Evolutionary conservation across 2,329 filamentous ascomycete species (phyloP), one percentile per base, ranked within the genome.

Genomic region (Alternaria brassicicola): DNA sequence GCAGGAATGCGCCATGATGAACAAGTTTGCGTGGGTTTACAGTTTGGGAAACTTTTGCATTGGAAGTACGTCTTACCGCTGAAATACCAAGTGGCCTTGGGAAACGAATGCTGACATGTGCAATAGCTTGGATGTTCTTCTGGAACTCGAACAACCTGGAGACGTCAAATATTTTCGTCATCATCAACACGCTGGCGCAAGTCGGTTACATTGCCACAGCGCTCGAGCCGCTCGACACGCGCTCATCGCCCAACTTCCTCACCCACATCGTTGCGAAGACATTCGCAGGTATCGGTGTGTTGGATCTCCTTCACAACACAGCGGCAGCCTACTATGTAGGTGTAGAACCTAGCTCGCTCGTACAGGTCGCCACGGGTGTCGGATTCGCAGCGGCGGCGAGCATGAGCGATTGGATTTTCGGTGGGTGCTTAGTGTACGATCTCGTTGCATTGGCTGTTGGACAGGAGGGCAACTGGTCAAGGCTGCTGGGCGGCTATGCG

Each of bases 241-340:
- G 72, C 17, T 84, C 81, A 3, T 79, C 80, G 39, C 79, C 78
- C 31, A 84, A 81, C n/a, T 71, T 85, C 39, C 81, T 88, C 39
- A 87, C 85, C 0, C 84, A 88, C 67, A 67, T 86, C 49, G 84
- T 86, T 3, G 78, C 83, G 10, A 87, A 86, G 70, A 86, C 84
- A 0, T 87, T 86, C 64, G 84, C 85, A 0, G 85, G 85, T 6
- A 87, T 87, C 55, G 85, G 85, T 6, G 81, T 87, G 2, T 76
- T 88, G 4, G 86, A 88, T 62, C 75, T 87, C 10, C 69, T 88
- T 38, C 85, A 87, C 75, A 88, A 87, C 64, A 82, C 82, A 2
- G 80, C 80, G 0, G 84, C 84, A 0, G 85, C 84, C 1, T 87
- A 84, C 68, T 86, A 81, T 70, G 78, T 81, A 31, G 79, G 82